A percentile compares a stretch with the other conserved stretches of the same genome.
Evolutionary conservation across 2,329 filamentous ascomycete species (phyloP).

Genomic region (Akanthomyces muscarius): DNA sequence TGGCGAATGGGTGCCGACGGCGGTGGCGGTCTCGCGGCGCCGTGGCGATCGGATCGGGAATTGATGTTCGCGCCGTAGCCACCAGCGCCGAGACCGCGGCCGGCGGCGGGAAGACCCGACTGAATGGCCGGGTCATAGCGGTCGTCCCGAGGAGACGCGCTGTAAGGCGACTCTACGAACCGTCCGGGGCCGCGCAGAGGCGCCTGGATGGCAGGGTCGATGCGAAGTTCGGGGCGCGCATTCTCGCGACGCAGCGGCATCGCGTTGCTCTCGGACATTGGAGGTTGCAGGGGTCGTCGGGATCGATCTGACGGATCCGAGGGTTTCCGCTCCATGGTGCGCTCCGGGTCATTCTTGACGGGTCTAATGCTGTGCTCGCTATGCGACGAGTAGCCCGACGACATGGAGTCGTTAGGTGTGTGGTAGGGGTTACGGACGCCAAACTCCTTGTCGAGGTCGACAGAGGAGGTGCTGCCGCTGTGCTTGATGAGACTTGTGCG

Average conservation of each 20-base stretch:
- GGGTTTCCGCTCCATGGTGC: constrained; percentile 21
- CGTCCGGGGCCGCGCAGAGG: constrained; percentile 25
- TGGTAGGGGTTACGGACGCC: constrained; percentile 62
- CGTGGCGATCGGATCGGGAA: neutral
- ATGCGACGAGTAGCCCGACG: constrained; percentile 59
- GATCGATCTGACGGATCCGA: neutral
- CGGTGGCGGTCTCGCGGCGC: constrained; percentile 8
- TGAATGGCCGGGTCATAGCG: constrained; percentile 24
- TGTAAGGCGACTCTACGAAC: constrained; percentile 28
- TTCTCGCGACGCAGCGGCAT: constrained; percentile 41
- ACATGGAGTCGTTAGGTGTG: constrained; percentile 58
- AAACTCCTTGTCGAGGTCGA: constrained; percentile 58
- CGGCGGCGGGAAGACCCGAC: constrained; percentile 18
- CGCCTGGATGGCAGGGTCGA: constrained; percentile 31
- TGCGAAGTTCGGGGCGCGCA: constrained; percentile 28
- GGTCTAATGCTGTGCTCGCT: constrained; percentile 55
- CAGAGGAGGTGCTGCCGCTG: constrained; percentile 35
- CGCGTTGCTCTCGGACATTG: constrained; percentile 43
- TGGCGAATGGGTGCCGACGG: constrained; percentile 27
- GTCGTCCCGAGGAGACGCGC: constrained; percentile 24
- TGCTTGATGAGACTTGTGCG: constrained; percentile 46
- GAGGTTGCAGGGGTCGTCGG: neutral
- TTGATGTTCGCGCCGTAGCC: constrained; percentile 8
- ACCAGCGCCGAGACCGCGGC: constrained; percentile 16
- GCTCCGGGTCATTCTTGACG: constrained; percentile 48